Conservation (phyloP, 306 rosid genomes). For the Hylodesmum podocarpum region DNA sequence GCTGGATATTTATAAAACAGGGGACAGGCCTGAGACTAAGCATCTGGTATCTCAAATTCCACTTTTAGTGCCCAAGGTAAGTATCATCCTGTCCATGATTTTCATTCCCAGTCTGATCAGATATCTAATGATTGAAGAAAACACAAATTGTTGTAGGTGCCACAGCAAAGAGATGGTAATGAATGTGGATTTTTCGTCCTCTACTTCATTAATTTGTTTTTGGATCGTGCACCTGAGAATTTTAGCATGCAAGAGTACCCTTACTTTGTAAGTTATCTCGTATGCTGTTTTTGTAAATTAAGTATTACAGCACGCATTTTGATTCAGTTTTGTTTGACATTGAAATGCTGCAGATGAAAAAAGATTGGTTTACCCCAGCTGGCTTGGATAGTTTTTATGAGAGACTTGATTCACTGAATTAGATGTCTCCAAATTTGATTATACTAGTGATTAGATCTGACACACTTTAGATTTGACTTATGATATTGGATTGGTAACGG, state of each 20-base stretch:
- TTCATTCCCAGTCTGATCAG: not conserved
- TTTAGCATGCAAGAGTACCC: constrained; percentile 61
- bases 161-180: constrained; percentile 68
- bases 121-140: constrained; percentile 2
- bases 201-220: constrained; percentile 64
- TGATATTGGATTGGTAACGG: not conserved
- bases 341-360: constrained; percentile 64
- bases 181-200: constrained; percentile 83
- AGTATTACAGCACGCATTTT: not conserved
- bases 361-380: constrained; percentile 59
- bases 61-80: constrained; percentile 61
- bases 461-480: not conserved
- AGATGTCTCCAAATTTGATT: constrained; percentile 24
- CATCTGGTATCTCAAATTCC: constrained; percentile 47
- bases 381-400: constrained; percentile 49
- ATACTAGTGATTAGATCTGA: not conserved
- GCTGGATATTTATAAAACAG: constrained; percentile 55
- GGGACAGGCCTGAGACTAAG: constrained; percentile 48
- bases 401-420: constrained; percentile 25
- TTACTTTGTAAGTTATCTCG: constrained; percentile 61
- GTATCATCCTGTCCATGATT: not conserved
- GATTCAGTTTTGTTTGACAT: constrained; percentile 22
- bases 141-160: constrained; percentile 54
- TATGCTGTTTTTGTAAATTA: not conserved
- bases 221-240: constrained; percentile 57